Conservation (phyloP, 768 basidiomycete genomes). For the Leccinellum luteum region DNA sequence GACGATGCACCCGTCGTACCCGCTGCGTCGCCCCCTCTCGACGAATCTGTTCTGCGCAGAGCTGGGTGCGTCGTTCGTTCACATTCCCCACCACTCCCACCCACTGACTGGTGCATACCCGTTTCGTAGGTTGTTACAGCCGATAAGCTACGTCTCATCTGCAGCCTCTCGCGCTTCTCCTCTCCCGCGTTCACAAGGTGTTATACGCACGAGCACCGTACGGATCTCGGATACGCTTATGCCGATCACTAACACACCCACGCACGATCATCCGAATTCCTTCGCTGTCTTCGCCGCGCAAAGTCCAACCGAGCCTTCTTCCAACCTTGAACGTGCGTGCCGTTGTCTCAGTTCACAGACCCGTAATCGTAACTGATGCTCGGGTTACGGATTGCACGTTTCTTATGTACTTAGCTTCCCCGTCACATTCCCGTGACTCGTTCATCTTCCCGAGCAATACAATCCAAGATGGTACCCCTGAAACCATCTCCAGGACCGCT, state of each 20-base stretch:
- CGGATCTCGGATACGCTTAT: constrained; percentile 54
- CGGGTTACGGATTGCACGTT: constrained; percentile 20
- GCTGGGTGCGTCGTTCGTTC: constrained; percentile 46
- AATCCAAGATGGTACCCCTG: constrained; percentile 24
- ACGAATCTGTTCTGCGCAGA: constrained; percentile 45
- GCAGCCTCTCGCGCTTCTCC: constrained; percentile 18
- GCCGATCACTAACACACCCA: constrained; percentile 1
- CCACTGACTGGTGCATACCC: not conserved
- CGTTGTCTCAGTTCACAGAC: constrained; percentile 3
- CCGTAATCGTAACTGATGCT: constrained; percentile 8
- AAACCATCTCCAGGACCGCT: constrained; percentile 17
- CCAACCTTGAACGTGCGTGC: constrained; percentile 22
- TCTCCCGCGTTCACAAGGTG: constrained; percentile 53
- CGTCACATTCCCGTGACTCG: constrained; percentile 30
- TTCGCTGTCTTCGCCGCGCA: constrained; percentile 16
- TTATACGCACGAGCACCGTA: constrained; percentile 66
- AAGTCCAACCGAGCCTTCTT: constrained; percentile 16
- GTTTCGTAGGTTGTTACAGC: constrained; percentile 52
- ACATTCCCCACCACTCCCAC: not conserved
- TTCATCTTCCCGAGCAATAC: constrained; percentile 39
- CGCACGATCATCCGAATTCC: constrained; percentile 1
- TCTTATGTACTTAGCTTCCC: constrained; percentile 12
- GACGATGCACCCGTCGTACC: constrained; percentile 14
- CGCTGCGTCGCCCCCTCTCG: constrained; percentile 27
- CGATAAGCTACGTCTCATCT: constrained; percentile 43